These are phyloP conservation scores for Akanthomyces dipterigenus DNA, from an alignment of 2,329 filamentous ascomycete genomes.

Conservation along the genomic window DNA sequence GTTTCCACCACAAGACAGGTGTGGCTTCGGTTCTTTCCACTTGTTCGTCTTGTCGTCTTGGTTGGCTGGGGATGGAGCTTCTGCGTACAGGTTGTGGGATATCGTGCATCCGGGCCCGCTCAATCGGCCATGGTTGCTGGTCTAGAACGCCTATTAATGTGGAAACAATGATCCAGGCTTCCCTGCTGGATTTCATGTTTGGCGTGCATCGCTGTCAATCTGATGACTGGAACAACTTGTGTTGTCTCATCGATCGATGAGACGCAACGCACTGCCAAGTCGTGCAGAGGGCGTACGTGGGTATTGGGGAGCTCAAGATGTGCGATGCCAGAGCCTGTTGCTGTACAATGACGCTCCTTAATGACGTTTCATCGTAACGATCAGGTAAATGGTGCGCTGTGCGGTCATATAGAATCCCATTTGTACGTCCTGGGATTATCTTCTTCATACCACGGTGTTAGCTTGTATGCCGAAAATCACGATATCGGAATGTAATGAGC, in stretches of 20 bases:
- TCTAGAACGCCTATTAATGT: constrained; percentile 9
- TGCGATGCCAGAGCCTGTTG: neutral
- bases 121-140: constrained; percentile 7
- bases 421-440: too few species aligned
- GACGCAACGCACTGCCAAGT: constrained; percentile 2
- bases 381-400: too few species aligned
- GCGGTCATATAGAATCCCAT: too few species aligned
- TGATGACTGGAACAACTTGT: neutral
- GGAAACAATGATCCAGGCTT: neutral
- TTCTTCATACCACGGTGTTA: too few species aligned
- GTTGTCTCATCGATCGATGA: constrained; percentile 8
- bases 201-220: neutral
- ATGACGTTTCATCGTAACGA: too few species aligned
- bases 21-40: neutral
- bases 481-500: too few species aligned
- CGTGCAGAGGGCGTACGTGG: neutral
- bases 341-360: too few species aligned
- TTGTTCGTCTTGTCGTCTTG: neutral
- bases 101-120: constrained; percentile 10
- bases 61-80: neutral
- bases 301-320: neutral
- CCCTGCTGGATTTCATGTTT: neutral
- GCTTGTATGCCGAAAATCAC: neutral
- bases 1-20: constrained; percentile 5
- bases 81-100: neutral